phyloP scores from a whole-genome alignment of 257 asterid species.

The Cruciata laevipes region DNA sequence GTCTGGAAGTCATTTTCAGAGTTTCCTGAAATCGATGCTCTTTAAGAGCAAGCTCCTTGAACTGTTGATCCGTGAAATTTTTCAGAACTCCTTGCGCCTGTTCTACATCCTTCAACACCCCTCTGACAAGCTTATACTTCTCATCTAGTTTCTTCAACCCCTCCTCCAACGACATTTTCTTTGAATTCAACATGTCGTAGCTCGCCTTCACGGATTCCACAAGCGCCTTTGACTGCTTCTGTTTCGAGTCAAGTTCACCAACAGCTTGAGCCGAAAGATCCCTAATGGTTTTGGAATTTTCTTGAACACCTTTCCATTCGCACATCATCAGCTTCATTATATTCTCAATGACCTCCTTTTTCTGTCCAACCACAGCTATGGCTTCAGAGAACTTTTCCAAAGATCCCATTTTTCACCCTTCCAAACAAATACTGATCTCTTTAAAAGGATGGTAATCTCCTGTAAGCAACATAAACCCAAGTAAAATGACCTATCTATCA shows the following conservation, averaged over 20 bases:
- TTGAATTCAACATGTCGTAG: background rate
- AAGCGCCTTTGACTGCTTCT: background rate
- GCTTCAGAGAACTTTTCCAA: slow-evolving; percentile 9
- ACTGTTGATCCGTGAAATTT: slow-evolving; percentile 8
- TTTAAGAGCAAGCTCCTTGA: slow-evolving; percentile 5
- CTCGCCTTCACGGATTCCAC: slow-evolving; percentile 6
- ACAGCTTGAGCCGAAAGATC: background rate
- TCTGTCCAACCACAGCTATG: slow-evolving; percentile 5
- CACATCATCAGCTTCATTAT: slow-evolving; percentile 7
- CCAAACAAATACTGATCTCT: background rate
- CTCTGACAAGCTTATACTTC: slow-evolving; percentile 12
- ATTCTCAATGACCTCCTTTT: slow-evolving; percentile 1
- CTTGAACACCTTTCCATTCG: slow-evolving; percentile 8
- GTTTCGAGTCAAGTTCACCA: background rate
- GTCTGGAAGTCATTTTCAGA: slow-evolving; percentile 12
- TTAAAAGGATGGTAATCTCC: no score
- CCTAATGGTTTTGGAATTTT: background rate
- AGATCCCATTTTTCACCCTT: slow-evolving; percentile 6
- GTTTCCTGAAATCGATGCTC: slow-evolving; percentile 14
- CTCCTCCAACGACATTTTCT: slow-evolving; percentile 8
- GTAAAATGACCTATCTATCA: no score
- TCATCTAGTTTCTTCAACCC: slow-evolving; percentile 16
- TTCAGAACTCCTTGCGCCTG: background rate
- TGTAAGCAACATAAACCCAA: no score
- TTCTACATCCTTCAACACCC: slow-evolving; percentile 8